Conservation (phyloP, 1,284 basidiomycete species). For the Pholiota adiposa region DNA sequence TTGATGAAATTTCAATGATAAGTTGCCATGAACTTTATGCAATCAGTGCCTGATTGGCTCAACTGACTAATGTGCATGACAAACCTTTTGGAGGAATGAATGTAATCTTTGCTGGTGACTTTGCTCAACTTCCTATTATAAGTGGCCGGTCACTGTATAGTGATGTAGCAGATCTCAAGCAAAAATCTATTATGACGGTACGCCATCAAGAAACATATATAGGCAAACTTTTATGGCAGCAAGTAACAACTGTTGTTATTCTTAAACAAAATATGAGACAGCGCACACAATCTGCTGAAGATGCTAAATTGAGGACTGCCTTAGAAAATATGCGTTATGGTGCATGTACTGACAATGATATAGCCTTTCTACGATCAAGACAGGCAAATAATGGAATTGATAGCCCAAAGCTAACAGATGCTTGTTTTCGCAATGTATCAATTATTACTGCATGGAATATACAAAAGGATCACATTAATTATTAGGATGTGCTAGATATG, state of each 20-base stretch:
- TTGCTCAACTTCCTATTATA: conserved; percentile 21
- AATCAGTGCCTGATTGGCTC: conserved; percentile 16
- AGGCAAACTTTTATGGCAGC: conserved; percentile 38
- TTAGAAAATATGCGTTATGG: conserved; percentile 35
- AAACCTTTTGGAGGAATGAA: conserved; percentile 17
- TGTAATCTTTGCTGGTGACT: conserved; percentile 25
- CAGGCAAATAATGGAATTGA: not conserved
- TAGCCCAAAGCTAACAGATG: conserved; percentile 14
- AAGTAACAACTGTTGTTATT: conserved; percentile 36
- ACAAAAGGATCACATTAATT: conserved; percentile 36
- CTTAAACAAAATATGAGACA: conserved; percentile 40
- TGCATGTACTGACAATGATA: conserved; percentile 28
- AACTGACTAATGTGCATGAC: conserved; percentile 2
- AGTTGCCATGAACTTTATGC: conserved; percentile 23
- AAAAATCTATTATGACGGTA: not conserved
- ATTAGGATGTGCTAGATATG: conserved; percentile 28
- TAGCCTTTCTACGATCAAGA: conserved; percentile 26
- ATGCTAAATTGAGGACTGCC: conserved; percentile 26
- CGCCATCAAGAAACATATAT: conserved; percentile 25
- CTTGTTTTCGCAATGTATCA: conserved; percentile 31
- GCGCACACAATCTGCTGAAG: conserved; percentile 20
- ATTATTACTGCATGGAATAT: conserved; percentile 36
- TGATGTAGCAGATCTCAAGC: not conserved
- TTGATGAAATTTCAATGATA: conserved; percentile 34
- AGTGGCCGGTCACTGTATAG: conserved; percentile 10